Conservation (phyloP, 306 rosid species). For the Inga laurina region DNA sequence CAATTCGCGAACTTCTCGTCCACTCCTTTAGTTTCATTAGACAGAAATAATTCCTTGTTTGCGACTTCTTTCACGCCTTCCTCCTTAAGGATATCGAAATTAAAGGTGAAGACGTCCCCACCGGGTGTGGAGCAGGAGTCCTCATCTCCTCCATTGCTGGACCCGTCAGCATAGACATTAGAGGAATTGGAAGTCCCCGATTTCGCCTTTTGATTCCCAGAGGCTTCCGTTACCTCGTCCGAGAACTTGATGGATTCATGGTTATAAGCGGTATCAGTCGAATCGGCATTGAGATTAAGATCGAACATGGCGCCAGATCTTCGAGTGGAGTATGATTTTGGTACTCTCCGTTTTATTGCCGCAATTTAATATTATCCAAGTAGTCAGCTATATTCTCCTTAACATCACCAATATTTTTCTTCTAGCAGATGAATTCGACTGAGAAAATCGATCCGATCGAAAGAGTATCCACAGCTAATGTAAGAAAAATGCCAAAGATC, state of each 20-base stretch:
- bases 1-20: conserved; percentile 41
- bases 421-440: conserved; percentile 15
- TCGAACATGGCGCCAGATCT: conserved; percentile 62
- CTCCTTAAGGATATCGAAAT: conserved; percentile 82
- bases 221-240: conserved; percentile 60
- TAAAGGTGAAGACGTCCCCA: conserved; percentile 60
- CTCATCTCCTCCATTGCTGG: conserved; percentile 74
- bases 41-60: conserved; percentile 79
- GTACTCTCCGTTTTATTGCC: background rate
- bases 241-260: conserved; percentile 42
- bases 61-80: conserved; percentile 42
- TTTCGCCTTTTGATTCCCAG: conserved; percentile 66
- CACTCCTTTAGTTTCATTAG: conserved; percentile 25
- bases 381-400: conserved; percentile 26
- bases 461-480: conserved; percentile 14
- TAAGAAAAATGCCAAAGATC: conserved; percentile 27
- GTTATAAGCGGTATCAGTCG: conserved; percentile 47
- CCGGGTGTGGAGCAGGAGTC: conserved; percentile 91
- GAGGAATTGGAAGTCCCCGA: conserved; percentile 96
- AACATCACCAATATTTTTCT: conserved; percentile 34
- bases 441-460: conserved; percentile 30
- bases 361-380: background rate
- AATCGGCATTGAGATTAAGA: conserved; percentile 76
- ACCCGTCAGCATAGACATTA: conserved; percentile 89
- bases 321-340: conserved; percentile 32